phyloP scores from a whole-genome alignment of 805 yeast genomes.

The Hanseniaspora singularis region DNA sequence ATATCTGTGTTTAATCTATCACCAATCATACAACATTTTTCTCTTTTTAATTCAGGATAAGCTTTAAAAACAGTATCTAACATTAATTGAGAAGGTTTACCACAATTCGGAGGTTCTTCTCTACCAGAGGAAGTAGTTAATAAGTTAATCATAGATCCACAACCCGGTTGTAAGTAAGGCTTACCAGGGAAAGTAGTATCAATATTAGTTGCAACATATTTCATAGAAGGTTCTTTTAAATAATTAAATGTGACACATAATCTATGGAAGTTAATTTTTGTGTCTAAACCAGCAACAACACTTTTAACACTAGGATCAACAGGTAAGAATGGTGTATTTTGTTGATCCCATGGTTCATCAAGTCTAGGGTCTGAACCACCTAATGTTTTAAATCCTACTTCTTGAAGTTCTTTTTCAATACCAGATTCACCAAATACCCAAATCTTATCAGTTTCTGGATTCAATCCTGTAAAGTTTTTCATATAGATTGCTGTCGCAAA shows the following conservation, averaged over 20 bases:
- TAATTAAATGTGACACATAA: conserved; percentile 74
- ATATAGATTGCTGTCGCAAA: conserved; percentile 85
- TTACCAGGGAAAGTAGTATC: conserved; percentile 90
- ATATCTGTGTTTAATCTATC: conserved; percentile 93
- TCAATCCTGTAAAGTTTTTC: conserved; percentile 59
- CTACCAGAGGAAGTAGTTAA: conserved; percentile 68
- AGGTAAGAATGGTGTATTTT: conserved; percentile 41
- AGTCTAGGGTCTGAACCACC: conserved; percentile 75
- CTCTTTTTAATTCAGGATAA: conserved; percentile 41
- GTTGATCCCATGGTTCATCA: conserved; percentile 40
- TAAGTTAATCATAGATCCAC: conserved; percentile 79
- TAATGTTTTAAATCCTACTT: conserved; percentile 58
- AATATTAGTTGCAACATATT: conserved; percentile 84
- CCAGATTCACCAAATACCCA: conserved; percentile 88
- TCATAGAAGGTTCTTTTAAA: conserved; percentile 35
- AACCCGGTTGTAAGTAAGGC: conserved; percentile 82
- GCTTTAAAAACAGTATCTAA: conserved; percentile 74
- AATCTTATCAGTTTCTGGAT: conserved; percentile 58
- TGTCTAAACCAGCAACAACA: conserved; percentile 80
- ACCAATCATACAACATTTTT: conserved; percentile 79
- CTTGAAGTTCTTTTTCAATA: conserved; percentile 62
- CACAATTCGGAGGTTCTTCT: conserved; percentile 68
- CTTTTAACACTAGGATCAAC: conserved; percentile 70
- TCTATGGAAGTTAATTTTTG: conserved; percentile 66
- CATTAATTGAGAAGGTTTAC: conserved; percentile 85